A percentile compares a stretch with the other conserved stretches of the same genome.
Evolutionary conservation across 1,284 basidiomycete genomes (phyloP).

Genomic region (Marasmius fiardii): DNA sequence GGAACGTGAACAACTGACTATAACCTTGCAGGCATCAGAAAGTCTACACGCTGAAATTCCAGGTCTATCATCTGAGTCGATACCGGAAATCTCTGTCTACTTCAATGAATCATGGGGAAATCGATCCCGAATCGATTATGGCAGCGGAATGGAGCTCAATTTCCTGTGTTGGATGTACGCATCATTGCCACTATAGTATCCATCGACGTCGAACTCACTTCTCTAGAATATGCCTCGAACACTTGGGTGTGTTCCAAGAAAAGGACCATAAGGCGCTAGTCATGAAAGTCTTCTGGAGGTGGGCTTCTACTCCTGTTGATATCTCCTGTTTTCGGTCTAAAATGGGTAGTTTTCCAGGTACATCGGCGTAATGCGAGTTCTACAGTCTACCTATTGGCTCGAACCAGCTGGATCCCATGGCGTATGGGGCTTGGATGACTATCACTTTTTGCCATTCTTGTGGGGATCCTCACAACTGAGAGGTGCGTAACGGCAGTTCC

Average conservation of each 20-base stretch:
- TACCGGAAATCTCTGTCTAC: constrained; percentile 75
- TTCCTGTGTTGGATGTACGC: constrained; percentile 96
- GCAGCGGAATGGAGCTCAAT: constrained; percentile 98
- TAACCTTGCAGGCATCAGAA: constrained; percentile 38
- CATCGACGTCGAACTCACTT: neutral
- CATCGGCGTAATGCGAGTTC: constrained; percentile 82
- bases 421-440: constrained; percentile 98
- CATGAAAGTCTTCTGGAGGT: constrained; percentile 89
- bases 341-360: constrained; percentile 49
- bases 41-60: constrained; percentile 57
- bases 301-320: constrained; percentile 12
- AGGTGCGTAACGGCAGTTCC: constrained; percentile 35
- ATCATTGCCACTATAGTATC: neutral
- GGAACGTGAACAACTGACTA: neutral
- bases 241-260: constrained; percentile 63
- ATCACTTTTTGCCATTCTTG: constrained; percentile 94
- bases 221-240: constrained; percentile 76
- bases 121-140: constrained; percentile 92
- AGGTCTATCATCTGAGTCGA: constrained; percentile 52
- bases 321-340: neutral
- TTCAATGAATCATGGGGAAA: constrained; percentile 92
- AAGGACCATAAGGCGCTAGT: constrained; percentile 80
- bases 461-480: constrained; percentile 85
- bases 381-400: constrained; percentile 96
- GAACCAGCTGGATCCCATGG: constrained; percentile 98